Base-by-base conservation (phyloP, 2,329 filamentous ascomycete species). In the Cladosporium sp. region DNA sequence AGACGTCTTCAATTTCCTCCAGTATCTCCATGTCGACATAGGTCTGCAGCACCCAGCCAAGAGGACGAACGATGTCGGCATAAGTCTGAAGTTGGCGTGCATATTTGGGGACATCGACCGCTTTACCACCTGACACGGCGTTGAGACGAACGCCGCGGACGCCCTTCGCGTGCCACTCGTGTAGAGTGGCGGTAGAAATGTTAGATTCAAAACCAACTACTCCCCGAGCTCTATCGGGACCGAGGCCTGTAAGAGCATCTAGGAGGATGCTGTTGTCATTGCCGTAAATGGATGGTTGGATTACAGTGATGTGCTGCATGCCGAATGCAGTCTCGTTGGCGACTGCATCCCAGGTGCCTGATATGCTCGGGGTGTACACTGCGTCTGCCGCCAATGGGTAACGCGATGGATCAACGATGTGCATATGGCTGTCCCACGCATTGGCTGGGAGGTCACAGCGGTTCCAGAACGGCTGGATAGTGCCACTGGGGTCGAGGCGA, bases 281-380 rank as follows among this genome's bases (percentile, higher is more conserved):
- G 28, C 84, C 86, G 73, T 89, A 89, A 61, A 87, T 85, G 18
- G 85, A 88, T 0, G 86, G 86, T 69, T 89, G 87, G 65, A 73
- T 80, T 12, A 89, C 78, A 28, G 89, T 86, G 60, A 87, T 79
- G 66, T 87, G 86, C 51, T 78, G 69, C 47, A 88, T 81, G 2
- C 83, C 83, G 15, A 88, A 61, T 6, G 66, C 68, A n/a, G 66
- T 41, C 57, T 72, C 69, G 66, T 75, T 75, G 28, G 58, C 44
- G 15, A 65, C 64, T 5, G 32, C 49, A 34, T 60, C 55, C 64
- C 64, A 65, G 2, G 49, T 55, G 11, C 41, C 51, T 26, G 57
- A 59, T 10, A 65, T 36, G 8, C 64, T 59, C 7, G 64, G 64
- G 30, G 55, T 65, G 57, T 65, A 65, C 18, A 59, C 41, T 15